Evolutionary conservation across 306 rosid genomes (phyloP), one percentile per base, ranked within the genome.

Genomic region (Dalbergia cultrata): DNA sequence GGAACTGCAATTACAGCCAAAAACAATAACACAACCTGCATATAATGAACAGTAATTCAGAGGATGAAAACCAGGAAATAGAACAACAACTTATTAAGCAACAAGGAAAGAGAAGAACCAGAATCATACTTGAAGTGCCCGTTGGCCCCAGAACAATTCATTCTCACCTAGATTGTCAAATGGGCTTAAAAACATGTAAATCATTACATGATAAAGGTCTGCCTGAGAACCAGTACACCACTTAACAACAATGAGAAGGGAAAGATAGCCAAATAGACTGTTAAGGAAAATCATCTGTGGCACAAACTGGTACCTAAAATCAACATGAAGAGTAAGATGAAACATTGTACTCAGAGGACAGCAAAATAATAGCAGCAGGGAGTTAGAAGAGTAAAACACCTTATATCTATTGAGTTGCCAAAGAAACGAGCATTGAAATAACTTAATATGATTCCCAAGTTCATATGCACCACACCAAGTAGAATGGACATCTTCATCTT

Each of bases 191-290:
- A 93, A 91, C 98, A 93, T 93, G 87, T 93, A 93, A 85, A 93
- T 93, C 97, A 93, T 93, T 64, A 93, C 98, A 87, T 93, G 98
- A 75, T 93, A 93, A 82, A 93, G 98, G 84, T 92, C 97, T 26
- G 97, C 95, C 67, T 90, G 94, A 76, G 97, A 92, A 35, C 97
- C 97, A 41, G 93, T 87, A 80, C 98, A 91, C 98, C 98, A 93
- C 92, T 93, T 93, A 85, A 90, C 78, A 85, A 93, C 17, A 57
- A 93, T 86, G 74, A 93, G 98, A 80, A 93, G 97, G 67, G 98
- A 91, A 76, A 93, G 98, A 89, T 93, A 93, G 78, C 98, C 98
- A 65, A 93, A 93, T 80, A 93, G 90, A 78, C 91, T 85, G 88
- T 93, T 93, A 70, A 93, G 97, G 85, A 93, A 93, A 78, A 93